Conservation (phyloP, 1,139 yeast species). For the Blastobotrys apis region DNA sequence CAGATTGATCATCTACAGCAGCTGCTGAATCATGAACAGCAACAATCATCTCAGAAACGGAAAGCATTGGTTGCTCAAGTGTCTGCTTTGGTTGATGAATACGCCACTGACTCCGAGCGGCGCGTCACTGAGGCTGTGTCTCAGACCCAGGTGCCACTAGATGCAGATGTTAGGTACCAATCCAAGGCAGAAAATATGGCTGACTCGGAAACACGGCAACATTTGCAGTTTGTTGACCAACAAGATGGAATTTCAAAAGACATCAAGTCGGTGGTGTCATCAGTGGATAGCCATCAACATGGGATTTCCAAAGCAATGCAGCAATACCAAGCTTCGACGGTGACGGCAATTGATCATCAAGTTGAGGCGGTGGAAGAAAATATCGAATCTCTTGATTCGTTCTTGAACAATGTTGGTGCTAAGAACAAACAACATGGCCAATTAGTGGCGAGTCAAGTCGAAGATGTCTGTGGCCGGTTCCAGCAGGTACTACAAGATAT, state of each 20-base stretch:
- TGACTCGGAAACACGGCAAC: not conserved
- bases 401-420: slow-evolving; percentile 8
- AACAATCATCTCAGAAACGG: slow-evolving; percentile 1
- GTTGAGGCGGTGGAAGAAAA: slow-evolving; percentile 11
- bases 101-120: slow-evolving; percentile 5
- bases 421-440: slow-evolving; percentile 7
- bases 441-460: not conserved
- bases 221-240: not conserved
- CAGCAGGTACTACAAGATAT: slow-evolving; percentile 5
- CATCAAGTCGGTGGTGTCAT: not conserved
- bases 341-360: slow-evolving; percentile 9
- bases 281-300: not conserved
- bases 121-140: slow-evolving; percentile 1
- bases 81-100: slow-evolving; percentile 3
- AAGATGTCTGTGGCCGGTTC: not conserved
- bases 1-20: slow-evolving; percentile 2
- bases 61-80: slow-evolving; percentile 7
- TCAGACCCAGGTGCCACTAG: not conserved
- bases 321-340: slow-evolving; percentile 3
- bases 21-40: slow-evolving; percentile 3
- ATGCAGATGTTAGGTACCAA: not conserved
- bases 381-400: slow-evolving; percentile 10
- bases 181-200: not conserved
- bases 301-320: not conserved
- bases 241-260: not conserved